Conservation (phyloP, 164 flowering plant genomes). For the Nymphaea thermarum region DNA sequence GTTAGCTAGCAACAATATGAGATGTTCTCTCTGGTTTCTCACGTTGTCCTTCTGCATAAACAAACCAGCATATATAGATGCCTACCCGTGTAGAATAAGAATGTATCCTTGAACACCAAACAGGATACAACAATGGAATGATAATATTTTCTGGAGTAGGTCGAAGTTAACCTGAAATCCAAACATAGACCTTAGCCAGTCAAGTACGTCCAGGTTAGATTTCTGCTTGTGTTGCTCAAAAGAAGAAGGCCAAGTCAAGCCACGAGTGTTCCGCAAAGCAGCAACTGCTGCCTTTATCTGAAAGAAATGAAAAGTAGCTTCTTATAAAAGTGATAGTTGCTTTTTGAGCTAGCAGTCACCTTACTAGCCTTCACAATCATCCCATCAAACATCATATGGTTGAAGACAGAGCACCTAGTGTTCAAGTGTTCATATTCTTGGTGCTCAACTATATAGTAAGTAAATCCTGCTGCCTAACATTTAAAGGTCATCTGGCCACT, state of each 20-base stretch:
- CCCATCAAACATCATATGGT: too few species aligned
- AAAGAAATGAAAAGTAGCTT: too few species aligned
- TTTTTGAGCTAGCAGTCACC: too few species aligned
- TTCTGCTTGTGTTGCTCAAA: constrained; percentile 74
- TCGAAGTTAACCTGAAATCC: constrained; percentile 73
- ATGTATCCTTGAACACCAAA: not conserved
- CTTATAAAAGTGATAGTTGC: too few species aligned
- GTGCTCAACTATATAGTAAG: too few species aligned
- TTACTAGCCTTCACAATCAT: too few species aligned
- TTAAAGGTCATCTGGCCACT: too few species aligned
- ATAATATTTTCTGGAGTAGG: not conserved
- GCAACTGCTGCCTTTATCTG: constrained; percentile 92
- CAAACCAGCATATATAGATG: constrained; percentile 1
- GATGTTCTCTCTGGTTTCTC: constrained; percentile 92
- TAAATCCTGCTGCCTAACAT: too few species aligned
- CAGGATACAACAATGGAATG: not conserved
- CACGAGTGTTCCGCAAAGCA: constrained; percentile 72
- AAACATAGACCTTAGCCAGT: constrained; percentile 97
- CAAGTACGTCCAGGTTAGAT: constrained; percentile 79
- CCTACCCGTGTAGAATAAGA: not conserved
- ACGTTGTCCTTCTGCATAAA: constrained; percentile 82
- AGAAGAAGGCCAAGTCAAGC: constrained; percentile 75
- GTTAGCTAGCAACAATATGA: constrained; percentile 75
- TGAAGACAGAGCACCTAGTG: too few species aligned
- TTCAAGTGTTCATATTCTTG: too few species aligned